phyloP scores from a whole-genome alignment of 75 land plant genomes.

The Cupressus sempervirens region DNA sequence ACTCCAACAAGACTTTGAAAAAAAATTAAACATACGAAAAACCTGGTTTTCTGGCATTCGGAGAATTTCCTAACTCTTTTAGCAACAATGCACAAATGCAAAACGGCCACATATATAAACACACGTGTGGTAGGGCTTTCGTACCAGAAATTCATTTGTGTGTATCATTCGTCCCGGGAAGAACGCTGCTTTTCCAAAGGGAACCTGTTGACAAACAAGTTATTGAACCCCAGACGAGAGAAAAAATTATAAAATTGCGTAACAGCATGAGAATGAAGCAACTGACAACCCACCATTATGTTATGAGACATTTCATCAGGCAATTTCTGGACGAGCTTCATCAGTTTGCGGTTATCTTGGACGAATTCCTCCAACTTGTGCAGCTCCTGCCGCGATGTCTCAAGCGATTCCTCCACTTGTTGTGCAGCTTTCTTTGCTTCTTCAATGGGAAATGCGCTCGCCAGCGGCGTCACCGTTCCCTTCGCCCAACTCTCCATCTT shows the following conservation, averaged over 20 bases:
- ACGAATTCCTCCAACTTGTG: constrained; percentile 36
- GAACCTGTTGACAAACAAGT: constrained; percentile 43
- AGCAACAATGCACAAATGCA: neutral
- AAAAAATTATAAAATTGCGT: neutral
- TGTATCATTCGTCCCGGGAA: constrained; percentile 86
- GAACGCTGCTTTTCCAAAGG: constrained; percentile 91
- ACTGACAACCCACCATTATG: constrained; percentile 63
- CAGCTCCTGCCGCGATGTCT: constrained; percentile 36
- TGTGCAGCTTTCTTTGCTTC: constrained; percentile 56
- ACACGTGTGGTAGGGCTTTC: neutral
- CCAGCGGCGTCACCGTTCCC: constrained; percentile 70
- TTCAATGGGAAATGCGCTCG: constrained; percentile 50
- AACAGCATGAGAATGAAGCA: neutral
- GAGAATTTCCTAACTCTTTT: neutral
- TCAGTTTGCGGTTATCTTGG: constrained; percentile 54
- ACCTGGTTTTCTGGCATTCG: neutral
- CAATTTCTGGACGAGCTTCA: constrained; percentile 65
- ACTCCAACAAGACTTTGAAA: neutral
- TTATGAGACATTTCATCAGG: constrained; percentile 76
- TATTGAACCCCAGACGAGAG: neutral
- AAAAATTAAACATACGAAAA: no score
- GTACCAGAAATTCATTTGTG: constrained; percentile 88
- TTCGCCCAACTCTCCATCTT: constrained; percentile 17
- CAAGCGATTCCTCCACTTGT: constrained; percentile 50
- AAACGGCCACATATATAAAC: neutral